Base-by-base conservation (phyloP, 192 early-diverging fungal species). In the Dissophora ornata region DNA sequence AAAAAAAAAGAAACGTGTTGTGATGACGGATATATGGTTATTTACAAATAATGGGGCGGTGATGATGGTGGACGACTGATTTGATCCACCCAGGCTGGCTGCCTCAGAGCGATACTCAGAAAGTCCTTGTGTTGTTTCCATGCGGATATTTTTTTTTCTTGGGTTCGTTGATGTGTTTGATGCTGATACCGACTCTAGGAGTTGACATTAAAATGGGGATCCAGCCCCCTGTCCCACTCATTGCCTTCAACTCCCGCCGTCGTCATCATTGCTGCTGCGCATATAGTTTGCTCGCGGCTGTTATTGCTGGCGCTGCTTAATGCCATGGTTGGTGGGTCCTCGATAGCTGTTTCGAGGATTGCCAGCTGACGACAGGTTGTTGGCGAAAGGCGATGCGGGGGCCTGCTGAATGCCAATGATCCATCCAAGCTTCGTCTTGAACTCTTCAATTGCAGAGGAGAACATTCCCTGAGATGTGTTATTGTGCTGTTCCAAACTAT, bases 401-500 rank as follows among this genome's bases (percentile, higher is more conserved):
- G 55, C 25, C 24, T 82, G n/a, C n/a, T n/a, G 62, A 69, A 91
- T 77, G 11, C 88, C 89, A 77, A 92, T 87, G 50, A 91, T 80
- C 92, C 92, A 93, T n/a, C 92, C 92, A 21, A 93, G 79, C 38
- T 80, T 74, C 18, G 63, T 36, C 19, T 68, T 82, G 69, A 93
- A 93, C 55, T 86, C 84, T 45, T 91, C 81, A 24, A 84, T 79
- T 0, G 89, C 87, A 30, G 84, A 77, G 21, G 69, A 67, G 40
- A 94, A 93, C 13, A 83, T 75, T n/a, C 87, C 86, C 36, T 88
- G 77, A 1, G 91, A 79, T 46, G 84, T 70, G 16, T 54, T 69
- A 29, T 85, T 86, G 68, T 94, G 91, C 32, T 85, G 83, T n/a
- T 84, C 80, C 56, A 95, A 69, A 47, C 82, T 87, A 67, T 56